Evolutionary conservation across 2,329 filamentous ascomycete species (phyloP).

Genomic region (Paramyrothecium roridum): DNA sequence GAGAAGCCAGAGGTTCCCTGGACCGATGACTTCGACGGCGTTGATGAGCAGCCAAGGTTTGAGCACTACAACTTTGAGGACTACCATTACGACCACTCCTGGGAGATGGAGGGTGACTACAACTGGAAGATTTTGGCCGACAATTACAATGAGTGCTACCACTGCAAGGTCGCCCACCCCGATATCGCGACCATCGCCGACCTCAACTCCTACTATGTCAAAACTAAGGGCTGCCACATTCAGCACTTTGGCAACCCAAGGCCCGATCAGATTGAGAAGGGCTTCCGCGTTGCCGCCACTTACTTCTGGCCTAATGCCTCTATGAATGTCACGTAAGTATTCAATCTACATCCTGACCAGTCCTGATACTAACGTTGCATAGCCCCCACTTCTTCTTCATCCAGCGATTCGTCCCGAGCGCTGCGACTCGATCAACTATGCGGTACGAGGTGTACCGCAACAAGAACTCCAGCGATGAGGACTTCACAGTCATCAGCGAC

Average conservation of each 20-base stretch:
- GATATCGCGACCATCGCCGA: conserved; percentile 55
- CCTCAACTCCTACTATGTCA: conserved; percentile 51
- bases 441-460: conserved; percentile 62
- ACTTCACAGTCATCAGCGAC: conserved; percentile 53
- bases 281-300: conserved; percentile 41
- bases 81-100: conserved; percentile 55
- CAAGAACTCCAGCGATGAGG: conserved; percentile 54
- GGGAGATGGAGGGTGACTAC: conserved; percentile 53
- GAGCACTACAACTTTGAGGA: conserved; percentile 45
- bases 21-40: conserved; percentile 47
- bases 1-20: conserved; percentile 45
- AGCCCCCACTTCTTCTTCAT: conserved; percentile 63
- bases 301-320: conserved; percentile 51
- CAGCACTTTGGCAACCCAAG: conserved; percentile 46
- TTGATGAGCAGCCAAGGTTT: conserved; percentile 43
- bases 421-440: conserved; percentile 50
- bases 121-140: conserved; percentile 62
- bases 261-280: conserved; percentile 43
- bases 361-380: conserved; percentile 3
- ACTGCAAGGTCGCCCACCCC: conserved; percentile 58
- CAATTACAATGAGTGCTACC: conserved; percentile 67
- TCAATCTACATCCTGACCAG: no score
- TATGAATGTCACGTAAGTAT: conserved; percentile 45
- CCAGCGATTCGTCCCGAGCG: conserved; percentile 57
- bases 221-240: conserved; percentile 45